Conservation (phyloP, 176 grass and related monocot genomes). For the Zizania latifolia region DNA sequence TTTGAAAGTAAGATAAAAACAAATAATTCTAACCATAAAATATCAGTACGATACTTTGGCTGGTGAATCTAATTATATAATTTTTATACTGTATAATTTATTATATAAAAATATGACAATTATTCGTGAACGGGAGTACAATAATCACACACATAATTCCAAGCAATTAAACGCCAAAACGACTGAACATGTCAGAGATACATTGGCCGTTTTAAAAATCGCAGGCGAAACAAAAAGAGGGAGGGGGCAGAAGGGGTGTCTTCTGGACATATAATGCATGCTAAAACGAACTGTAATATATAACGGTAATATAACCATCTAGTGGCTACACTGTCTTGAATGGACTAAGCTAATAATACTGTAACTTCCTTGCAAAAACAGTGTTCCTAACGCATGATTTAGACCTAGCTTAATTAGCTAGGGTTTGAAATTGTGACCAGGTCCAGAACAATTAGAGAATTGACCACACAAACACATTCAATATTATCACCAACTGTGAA, state of each 20-base stretch:
- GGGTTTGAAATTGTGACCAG: conserved; percentile 14
- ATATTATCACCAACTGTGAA: not conserved
- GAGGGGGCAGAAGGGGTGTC: conserved; percentile 28
- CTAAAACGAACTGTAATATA: conserved; percentile 33
- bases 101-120: no score
- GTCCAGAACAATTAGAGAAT: conserved; percentile 25
- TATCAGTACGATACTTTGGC: no score
- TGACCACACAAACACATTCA: conserved; percentile 9
- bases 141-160: conserved; percentile 23
- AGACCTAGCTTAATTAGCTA: not conserved
- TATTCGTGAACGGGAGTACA: no score
- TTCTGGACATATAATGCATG: conserved; percentile 10
- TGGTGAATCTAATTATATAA: no score
- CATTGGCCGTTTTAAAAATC: conserved; percentile 32
- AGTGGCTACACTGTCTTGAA: not conserved
- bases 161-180: not conserved
- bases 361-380: conserved; percentile 13
- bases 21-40: no score
- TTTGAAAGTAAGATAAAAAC: no score
- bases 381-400: conserved; percentile 22
- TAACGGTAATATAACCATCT: no score
- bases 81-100: no score
- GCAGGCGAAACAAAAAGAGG: conserved; percentile 24
- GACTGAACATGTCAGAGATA: not conserved
- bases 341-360: not conserved